Evolutionary conservation across 352 stramenopile genomes (phyloP), one percentile per base, ranked within the genome.

Genomic region (Pythium aphanidermatum): DNA sequence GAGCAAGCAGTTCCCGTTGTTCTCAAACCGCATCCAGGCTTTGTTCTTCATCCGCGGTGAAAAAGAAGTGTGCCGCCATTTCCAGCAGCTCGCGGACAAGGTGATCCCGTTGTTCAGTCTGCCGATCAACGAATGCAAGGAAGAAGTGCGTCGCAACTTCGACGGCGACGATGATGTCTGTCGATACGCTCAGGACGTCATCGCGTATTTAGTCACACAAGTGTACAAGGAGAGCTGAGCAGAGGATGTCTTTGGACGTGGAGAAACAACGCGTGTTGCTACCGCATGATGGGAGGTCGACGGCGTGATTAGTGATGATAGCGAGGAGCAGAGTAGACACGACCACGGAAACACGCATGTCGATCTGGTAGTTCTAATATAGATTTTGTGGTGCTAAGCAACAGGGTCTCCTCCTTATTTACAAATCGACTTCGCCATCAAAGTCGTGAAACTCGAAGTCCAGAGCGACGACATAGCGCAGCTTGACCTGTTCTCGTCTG

Each of bases 41-140:
- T 64, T 95, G 29, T 90, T 92, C 55, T 92, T 95, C 51, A 88
- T 96, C 46, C 75, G 79, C 12, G 85, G 85, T 10, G 85, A 96
- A 51, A 96, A 96, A 43, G 71, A 92, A 54, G 80, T 95, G 35
- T 95, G 79, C 39, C 62, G 67, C 35, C 83, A 91, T 51, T 94
- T 85, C 54, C 74, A 89, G 51, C 52, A 71, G 46, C 69, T 95
- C 35, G 81, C 81, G 27, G 78, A 93, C 62, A 83, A 85, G 50
- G 71, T 91, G 31, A 78, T 86, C 34, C 76, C 81, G 46, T 62
- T 95, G n/a, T 90, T 92, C 39, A 77, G 69, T 23, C 55, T 91
- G 45, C 72, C 77, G n/a, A 63, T 86, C 31, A 52, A 58, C 10
- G 62, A 70, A 34, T 91, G 71, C 53, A 78, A 85, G 49, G 72